Conservation (phyloP, 2,329 filamentous ascomycete species). For the Cylindrodendrum hubeiense region DNA sequence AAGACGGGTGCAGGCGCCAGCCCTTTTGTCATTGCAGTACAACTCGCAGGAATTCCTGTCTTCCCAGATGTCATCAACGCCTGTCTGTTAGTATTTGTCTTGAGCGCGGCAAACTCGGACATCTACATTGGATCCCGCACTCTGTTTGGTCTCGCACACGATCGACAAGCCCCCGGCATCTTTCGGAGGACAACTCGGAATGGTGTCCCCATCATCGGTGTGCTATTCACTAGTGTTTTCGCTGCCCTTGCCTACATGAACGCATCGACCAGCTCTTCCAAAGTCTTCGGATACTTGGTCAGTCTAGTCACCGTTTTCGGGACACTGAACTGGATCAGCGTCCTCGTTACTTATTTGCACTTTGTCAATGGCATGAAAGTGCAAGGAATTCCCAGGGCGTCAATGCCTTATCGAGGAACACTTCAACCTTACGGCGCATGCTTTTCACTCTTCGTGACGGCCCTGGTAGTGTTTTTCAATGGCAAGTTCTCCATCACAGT, state of each 20-base stretch:
- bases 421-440: conserved; percentile 8
- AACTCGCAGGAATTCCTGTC: conserved; percentile 69
- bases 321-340: conserved; percentile 18
- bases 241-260: conserved; percentile 77
- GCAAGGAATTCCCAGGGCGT: not conserved
- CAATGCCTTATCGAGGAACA: conserved; percentile 5
- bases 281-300: conserved; percentile 21
- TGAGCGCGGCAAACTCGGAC: conserved; percentile 82
- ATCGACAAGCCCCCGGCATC: conserved; percentile 78
- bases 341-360: conserved; percentile 13
- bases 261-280: conserved; percentile 10
- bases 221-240: conserved; percentile 70
- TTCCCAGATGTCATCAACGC: conserved; percentile 79
- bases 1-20: conserved; percentile 60
- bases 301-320: conserved; percentile 26
- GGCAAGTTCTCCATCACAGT: not conserved
- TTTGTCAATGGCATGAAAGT: conserved; percentile 1
- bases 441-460: not conserved
- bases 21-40: conserved; percentile 81
- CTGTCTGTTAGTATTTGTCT: conserved; percentile 80
- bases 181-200: conserved; percentile 77
- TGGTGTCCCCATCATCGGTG: conserved; percentile 77
- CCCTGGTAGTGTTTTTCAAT: conserved; percentile 12
- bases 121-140: conserved; percentile 82
- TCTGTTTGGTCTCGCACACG: conserved; percentile 77